Base-by-base conservation (phyloP, 2,329 filamentous ascomycete genomes). In the Scedosporium boydii region DNA sequence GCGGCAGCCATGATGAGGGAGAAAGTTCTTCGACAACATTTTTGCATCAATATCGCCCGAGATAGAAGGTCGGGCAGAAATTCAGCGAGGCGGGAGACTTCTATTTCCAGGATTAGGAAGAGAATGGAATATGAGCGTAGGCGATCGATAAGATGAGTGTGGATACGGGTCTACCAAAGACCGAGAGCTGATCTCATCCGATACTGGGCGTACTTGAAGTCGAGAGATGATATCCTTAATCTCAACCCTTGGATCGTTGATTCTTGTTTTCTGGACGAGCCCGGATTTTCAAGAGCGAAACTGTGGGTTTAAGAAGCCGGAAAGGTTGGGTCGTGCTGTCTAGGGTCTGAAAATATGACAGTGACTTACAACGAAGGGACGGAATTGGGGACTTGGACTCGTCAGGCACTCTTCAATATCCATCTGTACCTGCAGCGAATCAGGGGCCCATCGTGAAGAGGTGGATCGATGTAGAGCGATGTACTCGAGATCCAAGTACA, bases 401-500 rank as follows among this genome's bases (percentile, higher is more conserved):
- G 44, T 21, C 44, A 48, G 44, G 44, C 18, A 55, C 23, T 6
- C 51, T 55, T 23, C 51, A 23, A 23, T n/a, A 7, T 27, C 51
- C 23, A 6, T 27, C 18, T 27, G 51, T 23, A 55, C 51, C 51
- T 23, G 23, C 51, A 55, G 51, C 51, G 51, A 55, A 55, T 55
- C 51, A 55, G 51, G 29, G 51, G 16, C 18, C 12, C 51, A 55
- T 55, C 51, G n/a, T 23, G 14, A 27, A 38, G 21, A 51, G 16
- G 23, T 38, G 27, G 44, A 38, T 51, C n/a, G 38, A 59, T 51
- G 59, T 60, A 60, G 44, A 26, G 27, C 14, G n/a, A 16, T 53
- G 59, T 60, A 60, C 59, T 46, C 44, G 41, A 42, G 44, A 60
- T 60, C 51, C 18, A 55, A 23, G 51, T 55, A 55, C 23, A 55